A percentile compares a stretch with the other conserved stretches of the same genome.
These are phyloP conservation scores for Microcos paniculata DNA, from an alignment of 345 rosid genomes.

Conservation along the genomic window DNA sequence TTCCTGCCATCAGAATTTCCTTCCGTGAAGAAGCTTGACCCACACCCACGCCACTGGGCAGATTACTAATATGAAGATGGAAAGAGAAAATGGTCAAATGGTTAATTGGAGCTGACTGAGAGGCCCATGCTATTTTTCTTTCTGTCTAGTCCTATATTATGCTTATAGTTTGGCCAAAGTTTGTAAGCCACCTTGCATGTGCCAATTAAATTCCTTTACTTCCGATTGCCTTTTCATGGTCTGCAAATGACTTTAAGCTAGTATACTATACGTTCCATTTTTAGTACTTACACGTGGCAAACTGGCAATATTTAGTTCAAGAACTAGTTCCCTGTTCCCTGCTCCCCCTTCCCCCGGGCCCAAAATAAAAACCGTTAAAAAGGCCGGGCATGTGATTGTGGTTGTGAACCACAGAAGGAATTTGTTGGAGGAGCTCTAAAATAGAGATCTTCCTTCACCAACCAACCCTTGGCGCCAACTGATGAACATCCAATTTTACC, in stretches of 20 bases:
- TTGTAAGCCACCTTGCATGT: too few species aligned
- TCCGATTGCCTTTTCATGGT: too few species aligned
- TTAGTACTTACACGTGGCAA: too few species aligned
- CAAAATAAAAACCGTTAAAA: too few species aligned
- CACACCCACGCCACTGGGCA: background rate
- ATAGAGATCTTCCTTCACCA: background rate
- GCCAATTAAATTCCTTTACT: too few species aligned
- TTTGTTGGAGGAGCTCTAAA: background rate
- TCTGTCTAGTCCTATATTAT: background rate
- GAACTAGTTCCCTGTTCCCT: too few species aligned
- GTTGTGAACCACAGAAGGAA: conserved; percentile 13
- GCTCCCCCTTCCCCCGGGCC: too few species aligned
- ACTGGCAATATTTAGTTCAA: too few species aligned
- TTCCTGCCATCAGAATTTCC: background rate
- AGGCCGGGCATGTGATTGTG: too few species aligned
- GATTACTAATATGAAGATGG: background rate
- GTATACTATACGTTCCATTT: too few species aligned
- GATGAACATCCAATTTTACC: background rate
- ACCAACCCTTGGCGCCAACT: background rate
- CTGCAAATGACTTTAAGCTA: too few species aligned
- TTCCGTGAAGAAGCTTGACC: background rate
- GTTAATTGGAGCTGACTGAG: background rate
- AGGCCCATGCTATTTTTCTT: background rate
- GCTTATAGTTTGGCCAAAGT: too few species aligned
- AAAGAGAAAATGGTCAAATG: background rate